Base-by-base conservation (phyloP, 306 rosid species). In the Vicia sativa region DNA sequence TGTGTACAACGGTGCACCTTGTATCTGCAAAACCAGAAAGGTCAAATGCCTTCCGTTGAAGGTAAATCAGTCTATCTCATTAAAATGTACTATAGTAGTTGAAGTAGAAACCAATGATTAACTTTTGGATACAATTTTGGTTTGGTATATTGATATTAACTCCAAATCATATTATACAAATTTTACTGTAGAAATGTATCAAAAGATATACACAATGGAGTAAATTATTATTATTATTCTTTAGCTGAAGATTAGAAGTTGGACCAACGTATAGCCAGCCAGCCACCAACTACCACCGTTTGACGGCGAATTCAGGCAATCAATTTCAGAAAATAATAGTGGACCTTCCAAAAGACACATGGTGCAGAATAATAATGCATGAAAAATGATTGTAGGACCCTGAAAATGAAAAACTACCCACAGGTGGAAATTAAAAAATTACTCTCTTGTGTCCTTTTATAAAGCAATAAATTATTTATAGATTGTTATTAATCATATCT, bases 231-330 rank as follows among this genome's bases (percentile, higher is more conserved):
- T 25, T 25, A 25, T 23, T 1, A 2, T 25, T 25, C 1, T 21
- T 21, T 21, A 21, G 23, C 23, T 21, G 23, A 21, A 21, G 23
- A 39, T 3, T 46, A 3, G 28, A 48, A 16, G 7, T 43, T 10
- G n/a, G 71, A 53, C n/a, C n/a, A n/a, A n/a, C 11, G 45, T 29
- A n/a, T n/a, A 56, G 42, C 63, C 69, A 42, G 49, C 61, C 15
- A 58, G 43, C 63, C 69, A 42, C 56, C 61, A 46, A 41, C 39
- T 6, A 68, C 74, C 14, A 44, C 78, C 43, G 43, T 39, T 43
- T 65, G 68, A 37, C 25, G 81, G 55, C 48, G 3, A 49, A 5
- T 78, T 70, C 90, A 80, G 61, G 56, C 76, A 78, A 62, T 34
- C 7, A 67, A 16, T 21, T 57, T 13, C 7, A 26, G 34, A 44